Conservation (phyloP, 345 rosid species). For the Microcos paniculata region DNA sequence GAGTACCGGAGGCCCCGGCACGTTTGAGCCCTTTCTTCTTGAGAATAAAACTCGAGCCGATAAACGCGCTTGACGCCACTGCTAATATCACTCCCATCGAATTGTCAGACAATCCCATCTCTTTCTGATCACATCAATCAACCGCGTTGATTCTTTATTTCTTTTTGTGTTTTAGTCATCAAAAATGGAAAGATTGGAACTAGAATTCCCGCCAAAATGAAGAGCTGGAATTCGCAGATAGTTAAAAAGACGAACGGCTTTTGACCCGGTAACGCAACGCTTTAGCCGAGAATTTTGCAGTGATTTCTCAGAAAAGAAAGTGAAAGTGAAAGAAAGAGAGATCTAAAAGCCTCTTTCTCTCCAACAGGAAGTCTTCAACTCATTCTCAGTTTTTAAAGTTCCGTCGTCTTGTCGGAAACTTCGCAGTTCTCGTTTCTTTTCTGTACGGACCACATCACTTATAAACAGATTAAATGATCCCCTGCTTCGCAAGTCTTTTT, state of each 20-base stretch:
- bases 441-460: not conserved
- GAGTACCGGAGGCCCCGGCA: constrained; percentile 77
- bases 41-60: constrained; percentile 87
- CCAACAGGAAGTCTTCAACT: not conserved
- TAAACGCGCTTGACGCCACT: constrained; percentile 69
- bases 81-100: constrained; percentile 74
- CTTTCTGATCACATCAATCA: constrained; percentile 4
- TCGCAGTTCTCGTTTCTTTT: constrained; percentile 11
- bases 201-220: not conserved
- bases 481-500: not conserved
- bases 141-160: not conserved
- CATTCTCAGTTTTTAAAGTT: not conserved
- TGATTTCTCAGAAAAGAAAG: not conserved
- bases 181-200: not conserved
- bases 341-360: not conserved
- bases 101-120: constrained; percentile 63
- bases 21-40: constrained; percentile 95
- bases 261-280: not conserved
- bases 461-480: not conserved
- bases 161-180: not conserved
- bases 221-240: not conserved
- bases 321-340: not conserved
- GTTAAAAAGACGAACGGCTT: not conserved
- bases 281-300: not conserved
- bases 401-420: constrained; percentile 40